A percentile compares a stretch with the other conserved stretches of the same genome.
Evolutionary conservation across 768 basidiomycete species (phyloP).

Genomic region (Kockovaella imperatae): DNA sequence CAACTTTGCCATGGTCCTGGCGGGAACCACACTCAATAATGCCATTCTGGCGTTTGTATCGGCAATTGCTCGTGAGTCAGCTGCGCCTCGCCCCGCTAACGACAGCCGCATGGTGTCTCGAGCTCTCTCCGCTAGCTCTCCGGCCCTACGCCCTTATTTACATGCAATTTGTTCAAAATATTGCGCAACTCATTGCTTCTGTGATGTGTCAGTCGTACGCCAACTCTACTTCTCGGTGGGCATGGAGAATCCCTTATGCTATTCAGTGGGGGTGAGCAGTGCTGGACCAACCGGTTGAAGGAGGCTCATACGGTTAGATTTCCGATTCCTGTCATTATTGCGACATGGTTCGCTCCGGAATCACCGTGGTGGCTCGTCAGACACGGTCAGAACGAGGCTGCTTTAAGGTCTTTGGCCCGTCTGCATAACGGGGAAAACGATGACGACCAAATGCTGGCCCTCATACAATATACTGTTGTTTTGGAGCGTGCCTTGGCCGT

Average conservation of each 20-base stretch:
- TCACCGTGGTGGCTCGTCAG: constrained; percentile 39
- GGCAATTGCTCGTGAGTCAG: too few relatives aligned
- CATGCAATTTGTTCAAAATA: constrained; percentile 36
- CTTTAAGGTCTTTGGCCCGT: constrained; percentile 16
- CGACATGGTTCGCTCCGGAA: constrained; percentile 28
- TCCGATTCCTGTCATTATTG: constrained; percentile 21
- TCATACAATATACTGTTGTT: constrained; percentile 44
- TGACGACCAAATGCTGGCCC: constrained; percentile 29
- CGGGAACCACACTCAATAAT: too few relatives aligned
- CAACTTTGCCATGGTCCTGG: constrained; percentile 11
- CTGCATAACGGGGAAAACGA: constrained; percentile 27
- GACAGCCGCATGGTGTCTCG: constrained; percentile 41
- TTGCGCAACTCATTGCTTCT: constrained; percentile 34
- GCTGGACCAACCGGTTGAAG: too few relatives aligned
- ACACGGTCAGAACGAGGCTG: constrained; percentile 19
- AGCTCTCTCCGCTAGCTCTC: constrained; percentile 35
- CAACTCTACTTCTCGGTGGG: constrained; percentile 16
- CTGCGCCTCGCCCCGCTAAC: too few relatives aligned
- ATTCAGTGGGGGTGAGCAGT: constrained; percentile 12
- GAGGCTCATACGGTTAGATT: too few relatives aligned
- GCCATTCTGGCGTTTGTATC: constrained; percentile 17
- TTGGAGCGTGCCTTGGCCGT: constrained; percentile 37
- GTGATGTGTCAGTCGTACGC: constrained; percentile 19
- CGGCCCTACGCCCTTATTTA: constrained; percentile 32
- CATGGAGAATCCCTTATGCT: constrained; percentile 26